Evolutionary conservation across 495 filamentous ascomycete species (phyloP).

Genomic region (Talaromyces liani): DNA sequence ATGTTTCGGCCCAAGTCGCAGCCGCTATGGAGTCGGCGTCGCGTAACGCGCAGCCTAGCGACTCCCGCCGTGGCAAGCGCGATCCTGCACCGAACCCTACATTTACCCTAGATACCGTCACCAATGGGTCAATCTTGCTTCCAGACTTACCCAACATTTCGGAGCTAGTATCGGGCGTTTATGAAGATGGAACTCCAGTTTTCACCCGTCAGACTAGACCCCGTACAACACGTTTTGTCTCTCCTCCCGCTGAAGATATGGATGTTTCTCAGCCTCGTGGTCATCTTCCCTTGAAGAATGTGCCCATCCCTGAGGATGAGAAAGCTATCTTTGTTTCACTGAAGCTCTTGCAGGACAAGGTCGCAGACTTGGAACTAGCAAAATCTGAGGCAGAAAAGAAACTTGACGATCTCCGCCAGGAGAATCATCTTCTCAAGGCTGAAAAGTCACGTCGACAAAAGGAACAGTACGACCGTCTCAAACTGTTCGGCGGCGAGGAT

Average conservation of each 20-base stretch:
- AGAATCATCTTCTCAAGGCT: constrained; percentile 48
- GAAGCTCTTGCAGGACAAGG: constrained; percentile 58
- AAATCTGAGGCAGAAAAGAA: constrained; percentile 51
- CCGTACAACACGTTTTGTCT: constrained; percentile 50
- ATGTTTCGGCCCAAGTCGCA: constrained; percentile 37
- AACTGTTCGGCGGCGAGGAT: constrained; percentile 33
- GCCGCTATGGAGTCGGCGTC: constrained; percentile 38
- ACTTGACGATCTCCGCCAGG: constrained; percentile 46
- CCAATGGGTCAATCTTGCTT: constrained; percentile 55
- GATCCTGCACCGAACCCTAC: constrained; percentile 13
- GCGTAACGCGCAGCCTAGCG: constrained; percentile 31
- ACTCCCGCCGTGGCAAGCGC: constrained; percentile 18
- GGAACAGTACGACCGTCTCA: constrained; percentile 35
- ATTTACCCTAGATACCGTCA: constrained; percentile 27
- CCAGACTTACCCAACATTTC: constrained; percentile 64
- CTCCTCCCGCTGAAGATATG: constrained; percentile 32
- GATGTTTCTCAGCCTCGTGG: constrained; percentile 33
- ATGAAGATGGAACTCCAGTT: constrained; percentile 58
- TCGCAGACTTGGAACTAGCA: constrained; percentile 50
- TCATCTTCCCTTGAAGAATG: constrained; percentile 48
- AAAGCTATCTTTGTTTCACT: constrained; percentile 63
- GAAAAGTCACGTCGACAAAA: constrained; percentile 35
- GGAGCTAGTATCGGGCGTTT: constrained; percentile 62
- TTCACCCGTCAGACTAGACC: constrained; percentile 44
- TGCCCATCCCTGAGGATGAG: constrained; percentile 63